Conservation (phyloP, 345 rosid species). For the Hirschfeldia incana region DNA sequence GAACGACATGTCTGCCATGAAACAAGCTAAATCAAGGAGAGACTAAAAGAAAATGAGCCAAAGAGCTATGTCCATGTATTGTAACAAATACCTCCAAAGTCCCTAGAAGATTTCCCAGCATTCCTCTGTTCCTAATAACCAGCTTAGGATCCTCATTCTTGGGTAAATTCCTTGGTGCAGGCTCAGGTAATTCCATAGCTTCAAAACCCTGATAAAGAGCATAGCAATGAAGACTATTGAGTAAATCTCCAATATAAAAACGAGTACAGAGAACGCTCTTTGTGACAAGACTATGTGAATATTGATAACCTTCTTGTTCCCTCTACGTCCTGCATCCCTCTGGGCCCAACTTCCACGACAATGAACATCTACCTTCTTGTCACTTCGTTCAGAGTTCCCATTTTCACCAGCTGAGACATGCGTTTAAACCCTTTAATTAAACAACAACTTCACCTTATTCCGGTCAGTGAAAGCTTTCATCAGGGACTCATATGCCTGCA, state of each 20-base stretch:
- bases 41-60: background rate
- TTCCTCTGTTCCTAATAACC: slow-evolving; percentile 90
- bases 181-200: slow-evolving; percentile 50
- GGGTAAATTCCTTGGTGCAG: slow-evolving; percentile 81
- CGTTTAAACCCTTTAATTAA: too few relatives aligned
- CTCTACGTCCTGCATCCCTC: slow-evolving; percentile 61
- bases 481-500: too few relatives aligned
- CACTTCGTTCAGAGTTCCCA: slow-evolving; percentile 37
- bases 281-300: background rate
- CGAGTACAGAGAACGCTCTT: slow-evolving; percentile 6
- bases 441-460: too few relatives aligned
- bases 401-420: slow-evolving; percentile 39
- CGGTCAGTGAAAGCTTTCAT: too few relatives aligned
- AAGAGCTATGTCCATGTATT: slow-evolving; percentile 18
- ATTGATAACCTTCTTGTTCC: slow-evolving; percentile 48
- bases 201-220: slow-evolving; percentile 53
- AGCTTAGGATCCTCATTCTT: slow-evolving; percentile 92
- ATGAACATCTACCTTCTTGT: slow-evolving; percentile 40
- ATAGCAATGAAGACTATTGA: background rate
- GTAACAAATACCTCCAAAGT: slow-evolving; percentile 79
- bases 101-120: slow-evolving; percentile 94
- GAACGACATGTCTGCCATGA: slow-evolving; percentile 6
- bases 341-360: slow-evolving; percentile 53
- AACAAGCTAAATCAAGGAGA: slow-evolving; percentile 10
- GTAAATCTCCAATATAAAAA: background rate